Percentiles rank a stretch among this genome's conserved stretches.
phyloP scores from a whole-genome alignment of 345 rosid species.

The Moricandia moricandioides region DNA sequence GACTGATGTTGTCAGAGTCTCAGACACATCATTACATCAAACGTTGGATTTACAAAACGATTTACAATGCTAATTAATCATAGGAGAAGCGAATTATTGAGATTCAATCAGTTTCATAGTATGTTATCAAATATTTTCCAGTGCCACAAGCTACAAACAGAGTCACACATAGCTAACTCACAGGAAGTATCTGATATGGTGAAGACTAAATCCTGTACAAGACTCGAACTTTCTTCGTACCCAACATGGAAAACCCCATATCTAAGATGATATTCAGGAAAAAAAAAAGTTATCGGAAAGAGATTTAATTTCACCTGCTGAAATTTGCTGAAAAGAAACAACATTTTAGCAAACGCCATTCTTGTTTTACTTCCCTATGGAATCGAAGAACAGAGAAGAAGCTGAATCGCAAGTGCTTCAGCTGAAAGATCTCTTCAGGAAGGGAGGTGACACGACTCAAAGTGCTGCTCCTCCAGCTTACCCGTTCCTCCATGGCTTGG shows the following conservation, averaged over 20 bases:
- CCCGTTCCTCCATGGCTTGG: neutral
- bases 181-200: neutral
- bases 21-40: slow-evolving; percentile 8
- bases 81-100: neutral
- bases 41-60: neutral
- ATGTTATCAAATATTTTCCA: no score
- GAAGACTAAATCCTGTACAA: slow-evolving; percentile 6
- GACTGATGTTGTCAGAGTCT: neutral
- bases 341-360: slow-evolving; percentile 31
- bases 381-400: slow-evolving; percentile 1
- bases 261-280: neutral
- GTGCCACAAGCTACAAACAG: slow-evolving; percentile 7
- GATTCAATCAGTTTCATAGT: neutral
- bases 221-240: slow-evolving; percentile 8
- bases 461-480: neutral
- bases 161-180: neutral
- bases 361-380: neutral
- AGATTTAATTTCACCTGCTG: slow-evolving; percentile 29
- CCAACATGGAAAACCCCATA: neutral
- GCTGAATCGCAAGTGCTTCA: slow-evolving; percentile 7
- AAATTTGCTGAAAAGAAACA: slow-evolving; percentile 38
- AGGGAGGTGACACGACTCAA: neutral
- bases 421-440: neutral
- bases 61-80: neutral
- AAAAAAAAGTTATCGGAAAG: neutral